phyloP scores from a whole-genome alignment of 1,284 basidiomycete genomes.

The Marasmius fiardii region DNA sequence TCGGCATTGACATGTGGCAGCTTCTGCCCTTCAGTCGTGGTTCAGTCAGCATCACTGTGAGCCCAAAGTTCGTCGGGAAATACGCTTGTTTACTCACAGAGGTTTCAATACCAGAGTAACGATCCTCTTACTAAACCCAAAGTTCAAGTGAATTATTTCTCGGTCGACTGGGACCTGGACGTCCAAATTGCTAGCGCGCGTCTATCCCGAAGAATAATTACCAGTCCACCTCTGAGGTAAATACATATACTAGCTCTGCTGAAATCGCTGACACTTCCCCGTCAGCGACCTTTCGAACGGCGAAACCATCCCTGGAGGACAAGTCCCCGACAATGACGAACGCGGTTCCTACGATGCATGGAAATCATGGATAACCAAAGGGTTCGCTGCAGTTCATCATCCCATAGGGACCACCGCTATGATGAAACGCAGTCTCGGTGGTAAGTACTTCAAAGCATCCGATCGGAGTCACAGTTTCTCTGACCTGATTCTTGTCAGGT shows the following conservation, averaged over 20 bases:
- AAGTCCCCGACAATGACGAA: constrained; percentile 37
- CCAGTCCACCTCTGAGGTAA: constrained; percentile 36
- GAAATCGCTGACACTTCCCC: background rate
- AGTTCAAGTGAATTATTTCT: constrained; percentile 48
- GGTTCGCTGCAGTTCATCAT: constrained; percentile 45
- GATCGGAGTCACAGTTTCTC: background rate
- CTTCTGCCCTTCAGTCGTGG: constrained; percentile 54
- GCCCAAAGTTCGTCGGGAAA: constrained; percentile 3
- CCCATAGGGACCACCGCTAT: constrained; percentile 62
- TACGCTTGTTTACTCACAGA: background rate
- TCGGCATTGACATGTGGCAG: constrained; percentile 50
- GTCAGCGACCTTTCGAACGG: constrained; percentile 25
- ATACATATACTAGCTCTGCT: constrained; percentile 1
- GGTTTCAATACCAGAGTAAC: constrained; percentile 27
- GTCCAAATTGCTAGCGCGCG: constrained; percentile 46
- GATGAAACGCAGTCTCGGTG: constrained; percentile 56
- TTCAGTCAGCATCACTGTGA: constrained; percentile 42
- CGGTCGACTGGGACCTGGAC: constrained; percentile 42
- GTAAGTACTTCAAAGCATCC: constrained; percentile 27
- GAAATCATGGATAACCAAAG: constrained; percentile 39
- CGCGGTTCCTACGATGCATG: constrained; percentile 42
- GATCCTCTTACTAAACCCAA: constrained; percentile 43
- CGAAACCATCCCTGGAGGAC: constrained; percentile 36
- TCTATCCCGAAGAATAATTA: constrained; percentile 41
- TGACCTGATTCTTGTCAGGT: constrained; percentile 21